Conservation (phyloP, 768 basidiomycete genomes). For the Fomitopsis serialis region DNA sequence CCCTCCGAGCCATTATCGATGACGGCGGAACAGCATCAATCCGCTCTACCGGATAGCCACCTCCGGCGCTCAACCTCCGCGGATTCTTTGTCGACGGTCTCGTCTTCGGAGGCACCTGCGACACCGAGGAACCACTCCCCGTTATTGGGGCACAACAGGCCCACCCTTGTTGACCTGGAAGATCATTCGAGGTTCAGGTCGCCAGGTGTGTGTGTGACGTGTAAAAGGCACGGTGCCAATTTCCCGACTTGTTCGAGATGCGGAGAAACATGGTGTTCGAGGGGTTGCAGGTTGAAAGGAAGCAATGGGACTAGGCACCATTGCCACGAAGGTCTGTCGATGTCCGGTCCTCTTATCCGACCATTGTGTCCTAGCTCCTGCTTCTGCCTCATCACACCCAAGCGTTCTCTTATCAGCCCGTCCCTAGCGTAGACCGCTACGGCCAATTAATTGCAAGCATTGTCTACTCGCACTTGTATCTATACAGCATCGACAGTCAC, state of each 20-base stretch:
- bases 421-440: too few relatives aligned
- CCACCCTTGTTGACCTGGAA: slow-evolving; percentile 23
- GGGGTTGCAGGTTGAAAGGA: slow-evolving; percentile 19
- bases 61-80: slow-evolving; percentile 18
- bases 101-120: slow-evolving; percentile 24
- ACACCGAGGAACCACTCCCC: slow-evolving; percentile 19
- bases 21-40: background rate
- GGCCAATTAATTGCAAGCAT: too few relatives aligned
- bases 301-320: slow-evolving; percentile 7
- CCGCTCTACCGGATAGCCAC: slow-evolving; percentile 4
- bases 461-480: too few relatives aligned
- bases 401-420: too few relatives aligned
- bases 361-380: background rate
- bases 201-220: slow-evolving; percentile 20
- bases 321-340: background rate
- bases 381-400: too few relatives aligned
- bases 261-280: slow-evolving; percentile 28
- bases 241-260: slow-evolving; percentile 28
- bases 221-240: slow-evolving; percentile 23
- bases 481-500: too few relatives aligned
- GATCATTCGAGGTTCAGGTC: slow-evolving; percentile 21
- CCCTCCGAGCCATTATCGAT: background rate
- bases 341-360: background rate
- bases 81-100: slow-evolving; percentile 21
- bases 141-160: slow-evolving; percentile 11